Evolutionary conservation across 164 flowering plant genomes (phyloP), one percentile per base, ranked within the genome.

Genomic region (Protea cynaroides): DNA sequence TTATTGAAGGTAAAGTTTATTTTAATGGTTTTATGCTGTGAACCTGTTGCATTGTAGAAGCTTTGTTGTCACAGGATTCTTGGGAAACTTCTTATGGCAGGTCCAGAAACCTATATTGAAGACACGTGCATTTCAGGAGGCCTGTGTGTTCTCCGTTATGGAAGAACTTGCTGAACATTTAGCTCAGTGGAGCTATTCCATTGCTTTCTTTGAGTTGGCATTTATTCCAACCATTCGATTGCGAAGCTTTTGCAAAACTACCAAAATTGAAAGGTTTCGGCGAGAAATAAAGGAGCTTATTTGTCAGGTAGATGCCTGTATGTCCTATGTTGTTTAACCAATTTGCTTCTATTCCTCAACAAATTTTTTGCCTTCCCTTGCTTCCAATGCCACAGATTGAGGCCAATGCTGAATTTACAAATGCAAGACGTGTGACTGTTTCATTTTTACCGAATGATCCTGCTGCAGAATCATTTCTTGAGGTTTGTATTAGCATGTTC

Each of bases 121-220:
- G 81, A 89, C 96, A 25, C 78, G 90, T 62, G 79, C 89, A 49
- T 91, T 88, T 75, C 99, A 94, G 74, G 99, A 94, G 79, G 96
- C 88, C 61, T 94, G 96, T 72, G 90, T 94, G 7, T 79, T 74
- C 67, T 79, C 90, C 66, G 94, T 94, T 52, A 74, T 84, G 57
- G 96, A 89, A 70, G 92, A 91, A 73, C 84, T 91, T 66, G 82
- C 89, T 59, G 99, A 89, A 70, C 99, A 94, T 77, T 76, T 94
- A 60, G 79, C 92, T 66, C 97, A 87, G 56, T 94, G 97, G 96
- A 94, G 99, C 78, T 88, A 89, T 69, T 89, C 96, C 61, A 78
- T 86, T 76, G 86, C 96, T 53, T 94, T 94, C 75, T 82, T 84
- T 71, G 97, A 91, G 78, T 69, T 88, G 60, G 83, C 97, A 61